Percentiles rank a stretch among this genome's conserved stretches.
phyloP scores from a whole-genome alignment of 2,329 filamentous ascomycete genomes.

The Paecilomyces sp. region DNA sequence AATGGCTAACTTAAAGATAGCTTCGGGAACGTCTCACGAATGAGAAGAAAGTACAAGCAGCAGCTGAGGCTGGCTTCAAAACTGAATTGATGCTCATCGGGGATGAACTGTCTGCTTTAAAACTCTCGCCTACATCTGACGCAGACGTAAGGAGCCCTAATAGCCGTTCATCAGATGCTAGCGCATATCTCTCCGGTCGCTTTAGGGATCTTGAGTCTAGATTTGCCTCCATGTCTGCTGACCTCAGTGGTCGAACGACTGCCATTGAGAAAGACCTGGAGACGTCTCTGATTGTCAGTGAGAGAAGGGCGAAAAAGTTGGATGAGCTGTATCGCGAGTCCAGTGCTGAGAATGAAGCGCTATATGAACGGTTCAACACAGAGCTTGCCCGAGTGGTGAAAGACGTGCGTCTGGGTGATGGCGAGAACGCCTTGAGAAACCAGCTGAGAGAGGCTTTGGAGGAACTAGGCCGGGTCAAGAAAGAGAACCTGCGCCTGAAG shows the following conservation, averaged over 20 bases:
- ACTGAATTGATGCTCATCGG: constrained; percentile 73
- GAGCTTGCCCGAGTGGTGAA: constrained; percentile 78
- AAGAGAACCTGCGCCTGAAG: constrained; percentile 77
- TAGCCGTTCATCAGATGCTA: constrained; percentile 6
- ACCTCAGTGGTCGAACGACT: constrained; percentile 55
- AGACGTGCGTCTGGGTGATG: constrained; percentile 67
- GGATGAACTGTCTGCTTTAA: constrained; percentile 61
- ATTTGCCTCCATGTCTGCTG: constrained; percentile 53
- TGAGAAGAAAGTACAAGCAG: constrained; percentile 67
- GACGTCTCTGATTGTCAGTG: constrained; percentile 62
- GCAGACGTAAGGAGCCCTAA: constrained; percentile 11
- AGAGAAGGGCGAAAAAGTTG: constrained; percentile 71
- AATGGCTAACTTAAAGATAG: constrained; percentile 15
- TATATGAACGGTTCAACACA: constrained; percentile 89
- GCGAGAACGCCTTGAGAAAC: constrained; percentile 68
- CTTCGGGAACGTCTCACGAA: constrained; percentile 75
- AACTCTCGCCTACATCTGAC: constrained; percentile 26
- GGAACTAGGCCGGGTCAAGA: constrained; percentile 68
- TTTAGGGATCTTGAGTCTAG: constrained; percentile 61
- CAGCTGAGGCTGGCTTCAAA: constrained; percentile 62
- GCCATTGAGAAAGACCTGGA: constrained; percentile 65
- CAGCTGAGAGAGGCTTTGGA: constrained; percentile 68
- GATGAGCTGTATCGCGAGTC: constrained; percentile 85
- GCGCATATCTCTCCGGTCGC: constrained; percentile 35
- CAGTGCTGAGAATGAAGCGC: constrained; percentile 82